Evolutionary conservation across 306 rosid genomes (phyloP), one percentile per base, ranked within the genome.

Genomic region (Vigna mungo): DNA sequence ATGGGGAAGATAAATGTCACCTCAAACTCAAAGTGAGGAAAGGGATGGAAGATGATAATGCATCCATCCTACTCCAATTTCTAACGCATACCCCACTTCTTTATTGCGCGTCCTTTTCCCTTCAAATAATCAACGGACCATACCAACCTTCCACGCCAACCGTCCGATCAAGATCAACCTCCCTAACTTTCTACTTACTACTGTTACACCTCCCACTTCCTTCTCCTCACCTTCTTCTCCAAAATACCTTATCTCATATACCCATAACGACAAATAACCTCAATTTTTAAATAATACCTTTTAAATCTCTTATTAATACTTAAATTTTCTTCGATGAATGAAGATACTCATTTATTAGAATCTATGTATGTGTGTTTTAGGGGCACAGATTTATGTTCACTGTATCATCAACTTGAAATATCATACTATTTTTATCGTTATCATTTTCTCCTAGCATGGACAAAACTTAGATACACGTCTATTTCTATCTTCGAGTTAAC

Each of bases 71-170:
- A 43, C 68, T 9, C 46, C 46, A 59, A 56, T 69, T 74, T 49
- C 60, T 9, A 5, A 69, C 16, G 21, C 27, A 34, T 81, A 82
- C 56, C 91, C 98, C 98, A 90, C 91, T 80, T 74, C 46, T 63
- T 62, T 58, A 87, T 83, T 90, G 97, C 84, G 8, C 75, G 88
- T 82, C 86, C 23, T 75, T 82, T 85, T 85, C 86, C 63, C 85
- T 69, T 37, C 27, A 73, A 58, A 75, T 69, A 36, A 34, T 4
- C 37, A 34, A 34, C 37, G 37, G 37, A 5, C 37, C 37, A 34
- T 34, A 34, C 37, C 37, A 4, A 34, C 37, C 37, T 34, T 34
- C 37, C 37, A 34, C 37, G 37, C 37, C 37, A 34, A 34, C 37
- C 37, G 37, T 34, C 37, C 37, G 37, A 34, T 34, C 37, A 34